A percentile compares a stretch with the other conserved stretches of the same genome.
Conservation (phyloP, 1,139 yeast genomes). For the Zygosaccharomyces sapae region DNA sequence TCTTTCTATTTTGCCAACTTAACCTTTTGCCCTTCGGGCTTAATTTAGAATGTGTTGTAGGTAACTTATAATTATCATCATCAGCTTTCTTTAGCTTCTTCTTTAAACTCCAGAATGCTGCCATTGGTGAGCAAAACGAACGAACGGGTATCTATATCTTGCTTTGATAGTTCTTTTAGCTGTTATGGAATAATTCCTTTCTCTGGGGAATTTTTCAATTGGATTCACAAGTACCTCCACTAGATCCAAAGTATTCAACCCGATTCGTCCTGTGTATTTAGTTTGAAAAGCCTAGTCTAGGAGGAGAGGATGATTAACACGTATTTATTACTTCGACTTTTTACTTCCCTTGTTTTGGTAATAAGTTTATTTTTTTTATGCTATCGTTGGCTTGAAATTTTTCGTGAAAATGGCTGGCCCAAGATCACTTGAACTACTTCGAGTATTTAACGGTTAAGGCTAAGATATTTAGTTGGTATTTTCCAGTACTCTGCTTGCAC, state of each 20-base stretch:
- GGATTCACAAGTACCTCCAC: background rate
- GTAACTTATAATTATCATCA: constrained; percentile 12
- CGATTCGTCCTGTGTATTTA: background rate
- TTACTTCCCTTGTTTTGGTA: constrained; percentile 3
- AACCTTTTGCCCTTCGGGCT: constrained; percentile 9
- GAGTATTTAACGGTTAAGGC: constrained; percentile 1
- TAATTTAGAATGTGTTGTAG: constrained; percentile 14
- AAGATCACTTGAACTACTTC: constrained; percentile 1
- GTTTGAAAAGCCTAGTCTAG: background rate
- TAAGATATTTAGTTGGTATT: background rate
- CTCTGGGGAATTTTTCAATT: background rate
- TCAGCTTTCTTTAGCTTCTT: constrained; percentile 13
- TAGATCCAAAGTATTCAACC: background rate
- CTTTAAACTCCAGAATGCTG: constrained; percentile 11
- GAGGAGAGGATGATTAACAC: constrained; percentile 1
- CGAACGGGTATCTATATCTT: background rate
- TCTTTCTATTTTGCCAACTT: background rate
- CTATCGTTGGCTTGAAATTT: constrained; percentile 2
- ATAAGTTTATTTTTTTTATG: constrained; percentile 1
- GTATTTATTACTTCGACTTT: background rate
- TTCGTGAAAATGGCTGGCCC: constrained; percentile 6
- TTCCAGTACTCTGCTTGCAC: too few relatives aligned
- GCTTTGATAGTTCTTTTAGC: too few relatives aligned
- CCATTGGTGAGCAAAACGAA: constrained; percentile 5
- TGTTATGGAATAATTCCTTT: too few relatives aligned